Percentiles rank a stretch among this genome's conserved stretches.
Conservation (phyloP, 345 rosid genomes). For the Corchorus olitorius region DNA sequence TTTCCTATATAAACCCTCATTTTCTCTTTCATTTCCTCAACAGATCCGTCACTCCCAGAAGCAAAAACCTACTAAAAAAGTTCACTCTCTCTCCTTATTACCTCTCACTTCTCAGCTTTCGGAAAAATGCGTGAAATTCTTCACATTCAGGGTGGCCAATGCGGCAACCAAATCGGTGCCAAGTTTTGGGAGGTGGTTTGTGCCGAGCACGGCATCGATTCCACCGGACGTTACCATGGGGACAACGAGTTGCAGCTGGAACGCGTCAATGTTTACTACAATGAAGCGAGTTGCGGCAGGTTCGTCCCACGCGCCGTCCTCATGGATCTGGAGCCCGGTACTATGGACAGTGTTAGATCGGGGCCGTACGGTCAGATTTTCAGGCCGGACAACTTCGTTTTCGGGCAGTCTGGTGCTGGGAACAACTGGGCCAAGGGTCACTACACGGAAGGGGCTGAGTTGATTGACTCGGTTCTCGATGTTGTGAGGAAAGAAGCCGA, state of each 20-base stretch:
- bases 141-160: slow-evolving; percentile 76
- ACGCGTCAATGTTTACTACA: slow-evolving; percentile 77
- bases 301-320: slow-evolving; percentile 73
- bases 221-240: slow-evolving; percentile 66
- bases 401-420: slow-evolving; percentile 60
- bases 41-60: neutral
- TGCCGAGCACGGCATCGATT: slow-evolving; percentile 71
- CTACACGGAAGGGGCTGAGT: slow-evolving; percentile 60
- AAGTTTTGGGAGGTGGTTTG: slow-evolving; percentile 64
- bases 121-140: slow-evolving; percentile 76
- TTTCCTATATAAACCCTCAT: slow-evolving; percentile 23
- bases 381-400: slow-evolving; percentile 56
- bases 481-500: slow-evolving; percentile 61
- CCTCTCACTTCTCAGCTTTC: neutral
- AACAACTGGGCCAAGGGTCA: slow-evolving; percentile 58
- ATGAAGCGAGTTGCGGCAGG: slow-evolving; percentile 75
- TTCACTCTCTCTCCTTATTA: neutral
- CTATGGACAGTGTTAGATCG: slow-evolving; percentile 80
- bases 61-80: neutral
- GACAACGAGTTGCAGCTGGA: slow-evolving; percentile 65
- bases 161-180: slow-evolving; percentile 82
- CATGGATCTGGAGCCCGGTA: slow-evolving; percentile 84
- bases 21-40: slow-evolving; percentile 11
- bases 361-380: slow-evolving; percentile 74
- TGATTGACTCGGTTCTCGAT: slow-evolving; percentile 59